phyloP scores from a whole-genome alignment of 306 rosid species.

The Pueraria montana region DNA sequence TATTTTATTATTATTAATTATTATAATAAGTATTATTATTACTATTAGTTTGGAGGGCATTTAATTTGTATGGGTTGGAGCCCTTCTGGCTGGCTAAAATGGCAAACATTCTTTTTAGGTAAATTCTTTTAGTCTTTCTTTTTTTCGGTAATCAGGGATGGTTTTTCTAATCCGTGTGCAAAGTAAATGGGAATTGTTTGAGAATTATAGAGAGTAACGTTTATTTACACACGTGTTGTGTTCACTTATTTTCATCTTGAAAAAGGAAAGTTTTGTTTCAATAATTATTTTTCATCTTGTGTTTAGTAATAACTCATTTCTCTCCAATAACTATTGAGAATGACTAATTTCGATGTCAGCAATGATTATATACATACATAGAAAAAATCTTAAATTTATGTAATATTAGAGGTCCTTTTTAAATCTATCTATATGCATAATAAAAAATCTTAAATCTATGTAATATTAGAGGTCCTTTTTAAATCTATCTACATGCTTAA shows the following conservation, averaged over 20 bases:
- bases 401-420: no score
- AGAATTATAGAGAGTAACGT: background rate
- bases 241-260: background rate
- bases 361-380: no score
- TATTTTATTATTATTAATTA: background rate
- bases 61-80: slow-evolving; percentile 26
- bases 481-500: no score
- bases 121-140: slow-evolving; percentile 30
- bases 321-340: no score
- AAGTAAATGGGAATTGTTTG: background rate
- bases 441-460: no score
- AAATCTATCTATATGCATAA: no score
- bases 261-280: background rate
- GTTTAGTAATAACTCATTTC: no score
- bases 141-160: background rate
- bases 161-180: background rate
- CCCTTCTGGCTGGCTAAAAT: background rate
- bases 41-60: slow-evolving; percentile 16
- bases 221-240: background rate
- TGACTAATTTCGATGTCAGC: no score
- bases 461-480: no score
- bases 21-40: background rate
- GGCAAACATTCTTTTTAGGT: slow-evolving; percentile 8
- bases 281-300: background rate
- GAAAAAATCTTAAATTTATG: no score